phyloP scores from a whole-genome alignment of 2,329 filamentous ascomycete genomes.

The Fusarium neocosmosporiellum region DNA sequence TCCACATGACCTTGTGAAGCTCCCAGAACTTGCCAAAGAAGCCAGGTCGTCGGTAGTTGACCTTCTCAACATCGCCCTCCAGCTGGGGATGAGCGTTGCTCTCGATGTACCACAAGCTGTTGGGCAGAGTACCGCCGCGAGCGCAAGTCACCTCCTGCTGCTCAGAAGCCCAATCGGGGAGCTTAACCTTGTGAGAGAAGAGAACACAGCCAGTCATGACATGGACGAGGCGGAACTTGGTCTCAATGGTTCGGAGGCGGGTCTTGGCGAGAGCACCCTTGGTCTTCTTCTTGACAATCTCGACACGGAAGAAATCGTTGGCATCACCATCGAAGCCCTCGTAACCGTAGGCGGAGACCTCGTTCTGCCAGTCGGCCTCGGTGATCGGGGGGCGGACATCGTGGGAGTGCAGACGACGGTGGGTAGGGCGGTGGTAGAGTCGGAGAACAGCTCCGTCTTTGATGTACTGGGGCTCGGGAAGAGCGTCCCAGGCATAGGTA shows the following conservation, averaged over 20 bases:
- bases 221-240: conserved; percentile 95
- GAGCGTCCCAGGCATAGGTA: conserved; percentile 83
- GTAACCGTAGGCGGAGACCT: conserved; percentile 96
- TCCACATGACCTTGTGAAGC: conserved; percentile 98
- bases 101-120: conserved; percentile 98
- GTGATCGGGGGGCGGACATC: conserved; percentile 89
- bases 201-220: conserved; percentile 96
- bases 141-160: conserved; percentile 99
- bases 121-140: conserved; percentile 88
- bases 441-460: conserved; percentile 83
- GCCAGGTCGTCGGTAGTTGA: conserved; percentile 93
- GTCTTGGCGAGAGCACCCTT: conserved; percentile 82
- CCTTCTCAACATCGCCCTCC: conserved; percentile 82
- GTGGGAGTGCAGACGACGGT: conserved; percentile 94
- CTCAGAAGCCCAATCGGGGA: conserved; percentile 97
- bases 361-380: conserved; percentile 93
- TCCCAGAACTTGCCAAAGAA: conserved; percentile 99
- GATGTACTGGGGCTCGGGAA: conserved; percentile 74
- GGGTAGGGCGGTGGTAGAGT: conserved; percentile 85
- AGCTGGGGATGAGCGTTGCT: conserved; percentile 86
- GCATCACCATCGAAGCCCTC: conserved; percentile 97
- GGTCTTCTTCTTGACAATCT: conserved; percentile 93
- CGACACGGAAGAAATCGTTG: conserved; percentile 94
- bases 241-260: conserved; percentile 91
- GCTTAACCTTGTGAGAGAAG: conserved; percentile 99